Evolutionary conservation across 1,284 basidiomycete species (phyloP).

Genomic region (Trametes versicolor): DNA sequence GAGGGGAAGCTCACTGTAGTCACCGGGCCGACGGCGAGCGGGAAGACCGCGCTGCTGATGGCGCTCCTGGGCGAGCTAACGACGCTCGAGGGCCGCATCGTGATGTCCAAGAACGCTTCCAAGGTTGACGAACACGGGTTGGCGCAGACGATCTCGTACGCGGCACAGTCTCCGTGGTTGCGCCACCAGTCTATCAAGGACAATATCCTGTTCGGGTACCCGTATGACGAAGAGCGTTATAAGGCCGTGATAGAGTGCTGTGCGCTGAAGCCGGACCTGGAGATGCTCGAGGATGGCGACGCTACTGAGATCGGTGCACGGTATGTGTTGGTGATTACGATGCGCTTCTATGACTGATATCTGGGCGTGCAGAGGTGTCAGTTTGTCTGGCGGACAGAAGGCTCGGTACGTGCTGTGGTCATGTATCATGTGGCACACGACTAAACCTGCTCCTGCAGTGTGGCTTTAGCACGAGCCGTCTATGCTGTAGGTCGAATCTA

Average conservation of each 20-base stretch:
- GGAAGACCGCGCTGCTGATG: conserved; percentile 83
- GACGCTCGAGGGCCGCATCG: conserved; percentile 56
- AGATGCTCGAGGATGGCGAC: conserved; percentile 56
- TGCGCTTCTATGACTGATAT: background rate
- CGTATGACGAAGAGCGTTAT: conserved; percentile 73
- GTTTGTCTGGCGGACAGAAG: conserved; percentile 73
- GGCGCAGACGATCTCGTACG: conserved; percentile 83
- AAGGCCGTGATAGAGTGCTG: conserved; percentile 75
- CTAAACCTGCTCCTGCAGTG: conserved; percentile 47
- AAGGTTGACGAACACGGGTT: conserved; percentile 70
- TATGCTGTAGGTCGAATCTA: conserved; percentile 54
- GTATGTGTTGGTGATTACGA: conserved; percentile 24
- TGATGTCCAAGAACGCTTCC: conserved; percentile 71
- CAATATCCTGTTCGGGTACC: conserved; percentile 78
- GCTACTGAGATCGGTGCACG: conserved; percentile 49
- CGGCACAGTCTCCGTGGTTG: conserved; percentile 89
- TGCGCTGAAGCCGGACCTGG: conserved; percentile 73
- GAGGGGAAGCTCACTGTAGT: conserved; percentile 71
- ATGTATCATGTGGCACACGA: background rate
- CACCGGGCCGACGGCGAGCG: conserved; percentile 81
- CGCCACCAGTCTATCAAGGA: conserved; percentile 72
- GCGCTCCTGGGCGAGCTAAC: conserved; percentile 76
- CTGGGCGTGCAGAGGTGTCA: conserved; percentile 54
- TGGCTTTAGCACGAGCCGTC: conserved; percentile 75
- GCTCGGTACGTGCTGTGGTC: conserved; percentile 52